A percentile compares a stretch with the other conserved stretches of the same genome.
Evolutionary conservation across 176 grass and related monocot genomes (phyloP).

Genomic region (Lolium perenne): DNA sequence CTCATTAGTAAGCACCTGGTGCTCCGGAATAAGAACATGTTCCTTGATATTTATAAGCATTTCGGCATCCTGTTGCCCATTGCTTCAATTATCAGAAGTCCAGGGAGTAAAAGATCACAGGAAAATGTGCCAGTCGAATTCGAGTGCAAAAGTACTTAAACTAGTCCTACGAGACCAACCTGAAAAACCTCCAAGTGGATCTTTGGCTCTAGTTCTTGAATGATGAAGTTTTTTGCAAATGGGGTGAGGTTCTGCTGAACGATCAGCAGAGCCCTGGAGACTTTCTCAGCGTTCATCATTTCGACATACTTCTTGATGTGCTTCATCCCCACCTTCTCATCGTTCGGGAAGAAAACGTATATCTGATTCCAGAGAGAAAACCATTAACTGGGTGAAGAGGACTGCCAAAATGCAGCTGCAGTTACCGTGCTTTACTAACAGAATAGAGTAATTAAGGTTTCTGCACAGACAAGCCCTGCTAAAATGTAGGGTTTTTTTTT

Average conservation of each 20-base stretch:
- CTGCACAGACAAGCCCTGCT: background rate
- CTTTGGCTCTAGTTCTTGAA: slow-evolving; percentile 71
- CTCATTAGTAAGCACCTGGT: slow-evolving; percentile 82
- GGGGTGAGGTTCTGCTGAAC: slow-evolving; percentile 93
- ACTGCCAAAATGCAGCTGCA: background rate
- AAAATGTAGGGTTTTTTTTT: background rate
- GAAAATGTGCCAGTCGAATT: slow-evolving; percentile 6
- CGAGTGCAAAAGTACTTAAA: background rate
- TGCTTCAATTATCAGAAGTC: slow-evolving; percentile 37
- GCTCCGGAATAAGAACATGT: slow-evolving; percentile 86
- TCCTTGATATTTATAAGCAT: slow-evolving; percentile 93
- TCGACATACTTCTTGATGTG: slow-evolving; percentile 96
- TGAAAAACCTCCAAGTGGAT: slow-evolving; percentile 88
- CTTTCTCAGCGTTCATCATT: slow-evolving; percentile 86
- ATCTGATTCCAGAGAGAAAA: slow-evolving; percentile 55
- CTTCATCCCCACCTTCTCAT: slow-evolving; percentile 98
- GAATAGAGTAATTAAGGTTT: background rate
- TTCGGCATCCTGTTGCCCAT: slow-evolving; percentile 73
- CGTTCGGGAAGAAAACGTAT: slow-evolving; percentile 95
- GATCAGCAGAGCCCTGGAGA: slow-evolving; percentile 71
- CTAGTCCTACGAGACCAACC: slow-evolving; percentile 43
- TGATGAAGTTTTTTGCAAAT: slow-evolving; percentile 80
- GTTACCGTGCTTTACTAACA: background rate
- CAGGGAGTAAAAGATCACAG: background rate
- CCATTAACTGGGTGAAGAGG: background rate